These are phyloP conservation scores for Primulina huaijiensis DNA, from an alignment of 257 asterid genomes.

Conservation along the genomic window DNA sequence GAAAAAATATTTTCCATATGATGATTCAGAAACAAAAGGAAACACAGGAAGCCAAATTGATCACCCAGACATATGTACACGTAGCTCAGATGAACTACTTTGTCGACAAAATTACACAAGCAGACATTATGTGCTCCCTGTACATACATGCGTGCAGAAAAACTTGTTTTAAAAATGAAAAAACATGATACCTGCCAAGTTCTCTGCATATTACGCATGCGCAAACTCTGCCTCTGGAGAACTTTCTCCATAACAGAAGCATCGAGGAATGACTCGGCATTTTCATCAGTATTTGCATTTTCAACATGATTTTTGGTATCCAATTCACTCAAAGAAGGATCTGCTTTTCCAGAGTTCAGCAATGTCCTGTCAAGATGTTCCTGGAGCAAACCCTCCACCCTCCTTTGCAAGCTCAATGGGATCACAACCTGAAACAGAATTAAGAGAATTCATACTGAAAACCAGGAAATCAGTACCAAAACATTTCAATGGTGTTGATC, in stretches of 20 bases:
- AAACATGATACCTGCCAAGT: slow-evolving; percentile 72
- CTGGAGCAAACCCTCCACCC: slow-evolving; percentile 96
- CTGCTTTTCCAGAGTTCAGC: slow-evolving; percentile 40
- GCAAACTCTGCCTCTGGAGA: slow-evolving; percentile 92
- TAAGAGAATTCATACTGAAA: slow-evolving; percentile 19
- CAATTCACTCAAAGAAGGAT: slow-evolving; percentile 34
- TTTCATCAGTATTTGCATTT: slow-evolving; percentile 49
- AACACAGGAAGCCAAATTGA: slow-evolving; percentile 5
- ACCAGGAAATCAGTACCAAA: neutral
- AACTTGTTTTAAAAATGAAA: slow-evolving; percentile 13
- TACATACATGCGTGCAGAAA: neutral
- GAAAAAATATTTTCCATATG: neutral
- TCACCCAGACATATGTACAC: neutral
- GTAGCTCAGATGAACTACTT: slow-evolving; percentile 1
- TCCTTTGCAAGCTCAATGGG: slow-evolving; percentile 92
- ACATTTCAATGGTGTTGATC: slow-evolving; percentile 6
- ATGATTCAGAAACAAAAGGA: too few species aligned
- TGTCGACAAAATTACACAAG: slow-evolving; percentile 12
- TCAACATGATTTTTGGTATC: slow-evolving; percentile 35
- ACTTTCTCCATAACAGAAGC: slow-evolving; percentile 95
- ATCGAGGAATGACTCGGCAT: slow-evolving; percentile 64
- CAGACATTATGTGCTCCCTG: neutral
- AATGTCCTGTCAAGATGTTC: slow-evolving; percentile 85
- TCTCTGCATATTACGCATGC: slow-evolving; percentile 94
- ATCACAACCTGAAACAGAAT: slow-evolving; percentile 63